These are phyloP conservation scores for Fusarium abutilonis DNA, from an alignment of 2,329 filamentous ascomycete genomes.

Conservation along the genomic window DNA sequence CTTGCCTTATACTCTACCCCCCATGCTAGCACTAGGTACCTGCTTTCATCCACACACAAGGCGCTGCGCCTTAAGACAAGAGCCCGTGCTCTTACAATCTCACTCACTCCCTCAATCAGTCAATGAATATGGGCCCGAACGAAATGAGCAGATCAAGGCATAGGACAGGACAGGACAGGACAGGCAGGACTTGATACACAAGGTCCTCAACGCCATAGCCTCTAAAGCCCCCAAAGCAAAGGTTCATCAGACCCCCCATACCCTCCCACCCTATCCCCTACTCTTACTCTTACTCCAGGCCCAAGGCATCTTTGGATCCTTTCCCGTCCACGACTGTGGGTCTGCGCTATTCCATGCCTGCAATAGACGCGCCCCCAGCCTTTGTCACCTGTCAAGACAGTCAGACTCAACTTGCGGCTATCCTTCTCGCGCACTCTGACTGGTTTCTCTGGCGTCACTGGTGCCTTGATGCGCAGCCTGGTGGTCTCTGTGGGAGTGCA, in stretches of 20 bases:
- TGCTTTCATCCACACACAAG: slow-evolving; percentile 36
- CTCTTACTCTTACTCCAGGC: slow-evolving; percentile 3
- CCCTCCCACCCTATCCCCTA: not conserved
- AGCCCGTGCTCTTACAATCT: slow-evolving; percentile 30
- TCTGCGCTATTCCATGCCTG: slow-evolving; percentile 45
- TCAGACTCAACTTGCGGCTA: slow-evolving; percentile 47
- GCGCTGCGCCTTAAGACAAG: slow-evolving; percentile 44
- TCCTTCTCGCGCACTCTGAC: slow-evolving; percentile 43
- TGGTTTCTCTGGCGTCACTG: slow-evolving; percentile 46
- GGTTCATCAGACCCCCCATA: slow-evolving; percentile 25
- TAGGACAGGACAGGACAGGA: slow-evolving; percentile 26
- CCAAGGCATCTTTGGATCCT: slow-evolving; percentile 44
- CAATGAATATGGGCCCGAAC: slow-evolving; percentile 33
- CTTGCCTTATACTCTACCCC: slow-evolving; percentile 8
- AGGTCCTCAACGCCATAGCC: slow-evolving; percentile 23
- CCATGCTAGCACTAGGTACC: slow-evolving; percentile 31
- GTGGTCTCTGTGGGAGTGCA: slow-evolving; percentile 27
- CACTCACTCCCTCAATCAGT: slow-evolving; percentile 32
- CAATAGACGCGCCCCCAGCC: slow-evolving; percentile 45
- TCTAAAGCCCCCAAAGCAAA: slow-evolving; percentile 40
- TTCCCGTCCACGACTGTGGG: slow-evolving; percentile 27
- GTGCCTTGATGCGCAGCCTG: slow-evolving; percentile 44
- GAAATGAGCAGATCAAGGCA: slow-evolving; percentile 31
- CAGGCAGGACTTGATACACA: slow-evolving; percentile 33
- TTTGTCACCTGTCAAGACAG: slow-evolving; percentile 48